Base-by-base conservation (phyloP, 176 grass and related monocot genomes). In the Ananas comosus region DNA sequence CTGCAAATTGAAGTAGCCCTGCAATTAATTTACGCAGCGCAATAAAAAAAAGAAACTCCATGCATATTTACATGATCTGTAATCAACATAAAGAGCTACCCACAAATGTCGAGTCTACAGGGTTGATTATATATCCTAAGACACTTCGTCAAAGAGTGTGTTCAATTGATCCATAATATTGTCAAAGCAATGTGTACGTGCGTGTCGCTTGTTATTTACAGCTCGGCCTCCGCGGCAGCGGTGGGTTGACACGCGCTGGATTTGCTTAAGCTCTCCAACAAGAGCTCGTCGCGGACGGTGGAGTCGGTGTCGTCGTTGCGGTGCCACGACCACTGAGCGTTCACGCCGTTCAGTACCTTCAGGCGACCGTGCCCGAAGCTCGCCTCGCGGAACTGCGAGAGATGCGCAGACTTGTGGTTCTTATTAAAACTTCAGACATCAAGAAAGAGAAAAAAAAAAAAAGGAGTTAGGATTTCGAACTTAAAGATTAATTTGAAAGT, bases 331-430 rank as follows among this genome's bases (percentile, higher is more conserved):
- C 93, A 97, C 48, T 82, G 89, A 61, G 93, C 93, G 24, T 70
- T 50, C 0, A 78, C 92, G 18, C 70, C 82, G 67, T 92, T 92
- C 57, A 85, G 51, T 80, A 97, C 74, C 51, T 78, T 81, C 68
- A 97, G 68, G 65, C 79, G 61, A 8, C 93, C 93, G 50, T 97
- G 93, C 54, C 93, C 89, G 49, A 97, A 97, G 87, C 89, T 97
- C 42, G 86, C 89, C 69, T 97, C 93, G 22, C 78, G 80, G 70
- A 70, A 79, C 69, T 67, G 10, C 48, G 89, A 97, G 1, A 97
- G 80, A 13, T 52, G 54, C 7, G 81, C 89, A 50, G 75, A 59
- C 66, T 64, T 92, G 80, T 92, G 83, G n/a, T 83, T 79, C 75
- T 90, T 89, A 51, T 90, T 21, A 70, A 97, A 92, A 49, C 93